Base-by-base conservation (phyloP, 163 green algal species). In the Scenedesmus sp. region DNA sequence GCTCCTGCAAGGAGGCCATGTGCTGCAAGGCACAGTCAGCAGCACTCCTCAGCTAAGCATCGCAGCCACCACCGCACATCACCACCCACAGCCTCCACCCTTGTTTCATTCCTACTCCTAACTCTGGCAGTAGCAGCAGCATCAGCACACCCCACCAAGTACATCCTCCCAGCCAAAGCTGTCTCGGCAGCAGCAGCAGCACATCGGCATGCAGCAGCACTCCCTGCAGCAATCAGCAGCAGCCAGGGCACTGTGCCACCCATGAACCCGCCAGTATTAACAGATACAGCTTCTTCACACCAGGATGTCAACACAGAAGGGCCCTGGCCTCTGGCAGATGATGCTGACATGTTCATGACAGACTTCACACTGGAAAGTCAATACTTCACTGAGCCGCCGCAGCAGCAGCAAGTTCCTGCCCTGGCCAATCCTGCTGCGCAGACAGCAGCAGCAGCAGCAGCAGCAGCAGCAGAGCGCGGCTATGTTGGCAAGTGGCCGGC, bases 201-300 rank as follows among this genome's bases (percentile, higher is more conserved):
- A 76, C 16, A 76, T 9, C 66, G 15, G 66, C 66, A 76, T 26
- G 66, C 66, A 26, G 23, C 70, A 52, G 70, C 34, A 46, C 34
- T 46, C 34, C 34, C 34, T 46, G 34, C 70, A 26, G 70, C 70
- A 79, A 55, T 6, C 20, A 87, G 82, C 82, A 87, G 83, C 34
- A 20, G n/a, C 26, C 70, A 79, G 1, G 70, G 70, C 23, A 52
- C 6, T 57, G 57, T 88, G 20, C 83, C 57, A 15, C 57, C 23
- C 2, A 88, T 88, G 83, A 76, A 88, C n/a, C 57, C n/a, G 1
- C 83, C 83, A 26, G n/a, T 88, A 4, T 13, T n/a, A 34, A 66
- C 46, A 56, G 83, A 88, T 23, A 13, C 15, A 5, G 34, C 34
- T 46, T 46, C 34, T 46, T 5, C 23, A 13, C 23, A 52, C 6